Base-by-base conservation (phyloP, 257 asterid genomes). In the Solanum dulcamara region DNA sequence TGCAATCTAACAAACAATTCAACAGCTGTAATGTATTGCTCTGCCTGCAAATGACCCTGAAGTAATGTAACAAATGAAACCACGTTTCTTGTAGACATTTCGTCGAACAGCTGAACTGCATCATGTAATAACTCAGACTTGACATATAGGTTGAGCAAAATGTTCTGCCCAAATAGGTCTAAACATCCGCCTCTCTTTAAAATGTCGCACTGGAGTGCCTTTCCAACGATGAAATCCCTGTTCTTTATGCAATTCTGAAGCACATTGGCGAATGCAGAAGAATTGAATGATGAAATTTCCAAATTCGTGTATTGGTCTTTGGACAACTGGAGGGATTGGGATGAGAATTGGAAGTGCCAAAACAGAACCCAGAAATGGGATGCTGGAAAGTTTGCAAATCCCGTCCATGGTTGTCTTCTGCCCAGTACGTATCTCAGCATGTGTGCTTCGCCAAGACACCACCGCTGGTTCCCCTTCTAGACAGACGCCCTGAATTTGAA, bases 141-240 rank as follows among this genome's bases (percentile, higher is more conserved):
- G 46, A 83, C 66, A 9, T 97, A 89, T 15, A 83, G 37, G 28
- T 92, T 93, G 0, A 94, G 86, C 92, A 96, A 85, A 86, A 94
- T 88, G 87, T 94, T 96, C 80, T 88, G 88, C 24, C 93, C 95
- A 86, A 93, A 94, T 59, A 96, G 81, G 89, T 94, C 99, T 68
- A 90, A 77, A 30, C 86, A 85, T 26, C 70, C 85, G 12, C 89
- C 92, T 75, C 87, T 84, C 77, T 88, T 90, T 10, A 87, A 10
- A 13, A 84, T 81, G 11, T 90, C 87, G 26, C 88, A 87, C 46
- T 88, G 92, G 28, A 87, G 24, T 67, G 88, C 71, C 60, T 85
- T 88, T 33, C 89, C 92, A 5, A 20, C 14, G 0, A 28, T 35
- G 85, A 24, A 32, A 24, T 85, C 37, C 60, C 79, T 70, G 50